A percentile compares a stretch with the other conserved stretches of the same genome.
These are phyloP conservation scores for Chaetomium strumarium DNA, from an alignment of 2,329 filamentous ascomycete genomes.

Conservation along the genomic window DNA sequence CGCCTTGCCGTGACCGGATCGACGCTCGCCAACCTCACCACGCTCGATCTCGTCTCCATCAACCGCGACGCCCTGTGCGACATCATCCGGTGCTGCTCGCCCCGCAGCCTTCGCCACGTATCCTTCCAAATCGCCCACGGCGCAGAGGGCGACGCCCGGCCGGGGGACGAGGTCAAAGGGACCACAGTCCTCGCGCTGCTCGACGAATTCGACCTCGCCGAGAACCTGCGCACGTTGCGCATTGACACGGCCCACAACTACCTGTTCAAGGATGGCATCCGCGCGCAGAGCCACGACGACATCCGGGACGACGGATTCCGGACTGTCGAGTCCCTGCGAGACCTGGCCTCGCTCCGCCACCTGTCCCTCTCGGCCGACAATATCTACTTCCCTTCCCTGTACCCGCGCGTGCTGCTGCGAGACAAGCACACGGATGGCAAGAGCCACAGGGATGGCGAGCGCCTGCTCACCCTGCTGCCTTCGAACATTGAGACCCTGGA, in stretches of 20 bases:
- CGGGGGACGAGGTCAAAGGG: not conserved
- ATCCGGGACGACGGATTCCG: not conserved
- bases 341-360: not conserved
- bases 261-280: too few species aligned
- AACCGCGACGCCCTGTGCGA: not conserved
- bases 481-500: not conserved
- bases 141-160: not conserved
- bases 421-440: not conserved
- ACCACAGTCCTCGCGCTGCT: not conserved
- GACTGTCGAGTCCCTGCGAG: not conserved
- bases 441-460: not conserved
- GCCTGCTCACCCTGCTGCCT: constrained; percentile 4
- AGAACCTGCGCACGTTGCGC: not conserved
- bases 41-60: not conserved
- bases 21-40: not conserved
- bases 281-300: not conserved
- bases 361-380: constrained; percentile 3
- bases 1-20: not conserved
- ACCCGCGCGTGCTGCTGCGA: constrained; percentile 2
- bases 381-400: constrained; percentile 5
- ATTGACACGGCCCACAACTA: not conserved
- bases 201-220: not conserved
- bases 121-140: not conserved
- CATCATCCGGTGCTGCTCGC: not conserved
- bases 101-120: not conserved